phyloP scores from a whole-genome alignment of 2,329 filamentous ascomycete genomes.

The Epichloe gansuensis region DNA sequence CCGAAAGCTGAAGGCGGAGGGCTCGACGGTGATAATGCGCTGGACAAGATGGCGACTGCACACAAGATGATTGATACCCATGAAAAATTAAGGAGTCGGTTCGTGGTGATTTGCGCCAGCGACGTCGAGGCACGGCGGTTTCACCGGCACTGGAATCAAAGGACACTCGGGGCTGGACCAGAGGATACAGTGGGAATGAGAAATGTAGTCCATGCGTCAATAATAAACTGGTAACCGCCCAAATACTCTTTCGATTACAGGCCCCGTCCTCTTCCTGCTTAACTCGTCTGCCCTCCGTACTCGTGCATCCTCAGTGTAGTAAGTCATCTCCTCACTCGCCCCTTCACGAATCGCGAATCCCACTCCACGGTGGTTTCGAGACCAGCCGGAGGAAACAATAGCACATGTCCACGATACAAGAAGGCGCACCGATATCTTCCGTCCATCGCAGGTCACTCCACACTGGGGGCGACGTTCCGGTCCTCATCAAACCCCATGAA shows the following conservation, averaged over 20 bases:
- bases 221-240: slow-evolving; percentile 20
- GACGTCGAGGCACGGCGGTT: slow-evolving; percentile 26
- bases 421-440: background rate
- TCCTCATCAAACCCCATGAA: background rate
- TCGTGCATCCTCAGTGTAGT: background rate
- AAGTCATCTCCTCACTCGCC: background rate
- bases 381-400: background rate
- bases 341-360: background rate
- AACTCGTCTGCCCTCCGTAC: background rate
- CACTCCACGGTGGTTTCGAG: background rate
- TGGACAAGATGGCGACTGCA: background rate
- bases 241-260: background rate
- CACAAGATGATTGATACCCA: slow-evolving; percentile 9
- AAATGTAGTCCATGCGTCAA: slow-evolving; percentile 18
- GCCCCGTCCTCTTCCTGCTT: background rate
- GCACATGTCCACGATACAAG: background rate
- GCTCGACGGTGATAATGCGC: slow-evolving; percentile 5
- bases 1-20: slow-evolving; percentile 1
- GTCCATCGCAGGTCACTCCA: background rate
- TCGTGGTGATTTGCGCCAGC: slow-evolving; percentile 21
- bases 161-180: slow-evolving; percentile 13
- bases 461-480: slow-evolving; percentile 2
- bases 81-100: slow-evolving; percentile 15
- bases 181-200: slow-evolving; percentile 5
- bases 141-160: slow-evolving; percentile 29